Evolutionary conservation across 2,329 filamentous ascomycete species (phyloP).

Genomic region (Colletotrichum sidae): DNA sequence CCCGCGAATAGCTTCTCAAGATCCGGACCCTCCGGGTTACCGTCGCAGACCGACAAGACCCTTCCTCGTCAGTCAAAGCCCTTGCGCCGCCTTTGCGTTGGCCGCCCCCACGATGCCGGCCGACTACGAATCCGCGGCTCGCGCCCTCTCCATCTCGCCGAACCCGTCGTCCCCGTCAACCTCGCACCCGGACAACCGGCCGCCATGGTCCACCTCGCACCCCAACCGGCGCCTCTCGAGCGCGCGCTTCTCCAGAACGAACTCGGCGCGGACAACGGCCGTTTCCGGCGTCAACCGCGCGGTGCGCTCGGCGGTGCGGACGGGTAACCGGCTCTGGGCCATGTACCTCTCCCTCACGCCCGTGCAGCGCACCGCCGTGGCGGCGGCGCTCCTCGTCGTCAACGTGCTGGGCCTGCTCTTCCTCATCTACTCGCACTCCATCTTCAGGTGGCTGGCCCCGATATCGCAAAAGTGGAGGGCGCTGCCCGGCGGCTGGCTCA

Average conservation of each 20-base stretch:
- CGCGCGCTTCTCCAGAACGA: constrained; percentile 48
- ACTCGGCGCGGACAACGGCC: constrained; percentile 32
- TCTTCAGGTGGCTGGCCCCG: constrained; percentile 82
- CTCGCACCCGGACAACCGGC: constrained; percentile 56
- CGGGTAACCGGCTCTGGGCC: constrained; percentile 57
- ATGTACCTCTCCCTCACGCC: constrained; percentile 68
- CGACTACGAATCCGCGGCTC: constrained; percentile 63
- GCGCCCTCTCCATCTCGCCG: constrained; percentile 59
- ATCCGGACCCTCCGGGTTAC: constrained; percentile 27
- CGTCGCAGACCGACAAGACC: too few species aligned
- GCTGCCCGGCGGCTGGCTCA: constrained; percentile 76
- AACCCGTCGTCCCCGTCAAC: constrained; percentile 44
- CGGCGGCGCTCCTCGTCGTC: constrained; percentile 61
- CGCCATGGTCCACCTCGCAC: constrained; percentile 51
- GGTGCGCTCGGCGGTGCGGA: constrained; percentile 54
- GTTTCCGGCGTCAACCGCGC: constrained; percentile 51
- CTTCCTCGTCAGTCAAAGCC: neutral
- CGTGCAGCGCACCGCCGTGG: constrained; percentile 71
- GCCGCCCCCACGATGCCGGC: constrained; percentile 56
- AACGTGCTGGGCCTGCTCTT: constrained; percentile 73
- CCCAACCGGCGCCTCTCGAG: constrained; percentile 54
- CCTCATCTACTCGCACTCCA: constrained; percentile 80
- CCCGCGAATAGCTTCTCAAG: constrained; percentile 19
- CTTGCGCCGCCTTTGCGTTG: neutral
- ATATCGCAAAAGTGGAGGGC: constrained; percentile 82